Base-by-base conservation (phyloP, 2,329 filamentous ascomycete species). In the Hymenotorrendiella dingleyae region DNA sequence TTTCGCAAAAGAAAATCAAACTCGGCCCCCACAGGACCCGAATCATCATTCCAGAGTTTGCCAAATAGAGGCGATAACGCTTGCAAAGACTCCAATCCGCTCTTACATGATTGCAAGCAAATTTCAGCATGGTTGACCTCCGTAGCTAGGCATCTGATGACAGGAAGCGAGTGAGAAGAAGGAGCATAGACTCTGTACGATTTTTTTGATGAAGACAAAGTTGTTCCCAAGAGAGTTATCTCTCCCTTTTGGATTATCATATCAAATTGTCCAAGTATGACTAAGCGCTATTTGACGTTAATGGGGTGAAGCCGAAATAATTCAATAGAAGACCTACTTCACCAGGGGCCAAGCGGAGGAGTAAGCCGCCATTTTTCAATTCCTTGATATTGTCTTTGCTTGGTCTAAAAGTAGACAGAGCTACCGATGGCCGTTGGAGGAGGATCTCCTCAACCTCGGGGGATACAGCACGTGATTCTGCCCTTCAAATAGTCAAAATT, bases 201-300 rank as follows among this genome's bases (percentile, higher is more conserved):
- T 1, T 54, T 60, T 20, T 70, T 64, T 0, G 70, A 67, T 1
- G 72, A 59, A 9, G 67, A 66, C 3, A 91, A 59, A 6, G 71
- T 74, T 6, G 84, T 79, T 12, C 86, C 84, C 11, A 78, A 73
- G 20, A 91, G 61, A 1, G 76, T 80, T 19, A 84, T 66, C 32
- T 79, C 70, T 2, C 86, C 86, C 40, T 69, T 69, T 7, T 67
- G 55, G 0, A 91, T 71, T 10, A 67, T 68, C 22, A 91, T 59
- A 12, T 80, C 77, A 60, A 80, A 93, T 54, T 76, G 80, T 1
- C 86, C 86, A 9, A 87, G 65, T 7, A 83, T 64, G 4, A 80
- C 67, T 29, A 84, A 66, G 12, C 79, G 73, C 78, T 82, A 38
- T 1, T n/a, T n/a, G n/a, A n/a, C n/a, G n/a, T n/a, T n/a, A n/a